Percentiles rank a stretch among this genome's conserved stretches.
phyloP scores from a whole-genome alignment of 2,329 filamentous ascomycete species.

The Penicillium sp. region DNA sequence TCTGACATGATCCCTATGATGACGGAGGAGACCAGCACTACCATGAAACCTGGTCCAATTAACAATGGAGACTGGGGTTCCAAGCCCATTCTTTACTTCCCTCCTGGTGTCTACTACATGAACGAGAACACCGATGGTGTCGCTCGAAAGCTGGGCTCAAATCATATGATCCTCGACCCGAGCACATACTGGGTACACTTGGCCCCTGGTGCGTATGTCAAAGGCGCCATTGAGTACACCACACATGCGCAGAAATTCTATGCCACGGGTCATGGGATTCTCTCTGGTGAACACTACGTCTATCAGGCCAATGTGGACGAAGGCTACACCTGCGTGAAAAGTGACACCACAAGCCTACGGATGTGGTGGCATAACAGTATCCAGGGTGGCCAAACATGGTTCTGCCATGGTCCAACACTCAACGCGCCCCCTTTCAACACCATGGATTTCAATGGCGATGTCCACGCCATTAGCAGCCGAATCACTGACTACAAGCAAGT shows the following conservation, averaged over 20 bases:
- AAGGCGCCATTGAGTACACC: not conserved
- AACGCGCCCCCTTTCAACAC: not conserved
- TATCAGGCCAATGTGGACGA: not conserved
- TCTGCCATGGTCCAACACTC: not conserved
- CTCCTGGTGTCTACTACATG: slow-evolving; percentile 29
- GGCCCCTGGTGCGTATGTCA: not conserved
- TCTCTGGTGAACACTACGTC: not conserved
- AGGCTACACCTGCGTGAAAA: not conserved
- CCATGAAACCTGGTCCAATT: slow-evolving; percentile 28
- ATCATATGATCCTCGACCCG: not conserved
- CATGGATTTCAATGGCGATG: not conserved
- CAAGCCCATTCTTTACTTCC: slow-evolving; percentile 24
- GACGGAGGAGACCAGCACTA: not conserved
- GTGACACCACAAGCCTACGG: not conserved
- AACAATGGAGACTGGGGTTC: slow-evolving; percentile 18
- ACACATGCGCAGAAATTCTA: not conserved
- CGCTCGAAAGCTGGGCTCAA: not conserved
- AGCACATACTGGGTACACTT: not conserved
- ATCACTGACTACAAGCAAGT: not conserved
- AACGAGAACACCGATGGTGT: not conserved
- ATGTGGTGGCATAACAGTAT: not conserved
- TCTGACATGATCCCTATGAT: not conserved
- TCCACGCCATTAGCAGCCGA: not conserved
- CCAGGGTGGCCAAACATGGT: not conserved
- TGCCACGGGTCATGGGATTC: not conserved